These are phyloP conservation scores for Sporothrix phasma DNA, from an alignment of 2,329 filamentous ascomycete species.

Conservation along the genomic window DNA sequence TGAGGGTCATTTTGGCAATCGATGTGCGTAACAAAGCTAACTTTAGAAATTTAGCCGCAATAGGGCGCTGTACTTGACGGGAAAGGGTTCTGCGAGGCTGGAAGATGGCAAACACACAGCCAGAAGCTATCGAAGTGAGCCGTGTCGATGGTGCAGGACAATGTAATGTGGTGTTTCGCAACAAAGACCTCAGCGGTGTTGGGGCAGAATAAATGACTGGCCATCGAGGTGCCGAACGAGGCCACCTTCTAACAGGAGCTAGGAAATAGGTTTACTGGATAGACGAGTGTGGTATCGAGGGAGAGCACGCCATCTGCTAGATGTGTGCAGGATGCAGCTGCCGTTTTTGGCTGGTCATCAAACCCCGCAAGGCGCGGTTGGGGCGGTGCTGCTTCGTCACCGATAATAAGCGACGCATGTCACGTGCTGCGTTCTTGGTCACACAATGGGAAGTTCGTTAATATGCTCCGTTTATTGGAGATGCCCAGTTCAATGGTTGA, in stretches of 20 bases:
- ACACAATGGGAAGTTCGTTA: too few species aligned
- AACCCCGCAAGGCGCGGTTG: neutral
- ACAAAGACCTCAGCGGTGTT: neutral
- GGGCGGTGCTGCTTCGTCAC: neutral
- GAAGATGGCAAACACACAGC: neutral
- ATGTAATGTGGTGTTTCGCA: neutral
- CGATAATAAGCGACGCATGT: neutral
- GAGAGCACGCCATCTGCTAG: slow-evolving; percentile 3
- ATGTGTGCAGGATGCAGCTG: neutral
- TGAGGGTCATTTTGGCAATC: slow-evolving; percentile 56
- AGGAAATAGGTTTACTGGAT: neutral
- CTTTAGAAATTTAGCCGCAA: neutral
- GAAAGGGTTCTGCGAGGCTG: neutral
- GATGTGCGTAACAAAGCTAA: neutral
- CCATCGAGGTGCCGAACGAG: neutral
- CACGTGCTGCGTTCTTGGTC: too few species aligned
- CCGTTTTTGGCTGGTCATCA: neutral
- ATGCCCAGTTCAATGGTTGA: too few species aligned
- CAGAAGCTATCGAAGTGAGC: neutral
- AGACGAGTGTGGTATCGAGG: neutral
- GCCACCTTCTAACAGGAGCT: neutral
- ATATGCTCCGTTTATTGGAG: too few species aligned
- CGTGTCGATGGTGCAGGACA: neutral
- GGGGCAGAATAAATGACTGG: neutral
- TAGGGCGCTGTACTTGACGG: neutral